phyloP scores from a whole-genome alignment of 257 asterid genomes.

The Eustoma russellianum region DNA sequence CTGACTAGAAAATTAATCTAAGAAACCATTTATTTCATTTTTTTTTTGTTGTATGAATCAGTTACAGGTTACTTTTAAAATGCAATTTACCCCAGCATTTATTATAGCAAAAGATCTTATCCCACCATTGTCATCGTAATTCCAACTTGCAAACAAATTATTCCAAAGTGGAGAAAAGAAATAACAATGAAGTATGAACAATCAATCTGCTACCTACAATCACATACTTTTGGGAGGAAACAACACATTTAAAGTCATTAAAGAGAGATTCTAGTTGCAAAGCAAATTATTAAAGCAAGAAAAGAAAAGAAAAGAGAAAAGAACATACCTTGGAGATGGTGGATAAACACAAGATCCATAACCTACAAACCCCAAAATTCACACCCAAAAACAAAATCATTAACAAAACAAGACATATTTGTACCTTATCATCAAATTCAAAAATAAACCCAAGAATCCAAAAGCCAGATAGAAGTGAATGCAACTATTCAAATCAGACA shows the following conservation, averaged over 20 bases:
- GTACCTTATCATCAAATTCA: neutral
- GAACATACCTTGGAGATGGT: constrained; percentile 48
- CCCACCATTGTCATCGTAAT: too few relatives aligned
- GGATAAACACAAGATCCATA: constrained; percentile 93
- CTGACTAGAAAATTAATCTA: too few relatives aligned
- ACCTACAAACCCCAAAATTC: constrained; percentile 29
- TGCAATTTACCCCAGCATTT: too few relatives aligned
- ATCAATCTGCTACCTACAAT: neutral
- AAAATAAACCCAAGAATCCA: neutral
- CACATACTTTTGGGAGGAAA: neutral
- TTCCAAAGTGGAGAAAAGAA: too few relatives aligned
- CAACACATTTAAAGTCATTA: neutral
- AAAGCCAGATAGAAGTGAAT: neutral
- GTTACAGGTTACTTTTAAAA: too few relatives aligned
- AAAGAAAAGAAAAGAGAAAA: constrained; percentile 3
- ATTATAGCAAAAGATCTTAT: too few relatives aligned
- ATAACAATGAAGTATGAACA: constrained; percentile 1
- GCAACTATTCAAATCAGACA: too few relatives aligned
- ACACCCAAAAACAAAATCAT: neutral
- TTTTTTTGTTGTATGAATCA: too few relatives aligned
- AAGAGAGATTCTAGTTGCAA: neutral
- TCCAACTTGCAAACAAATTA: too few relatives aligned
- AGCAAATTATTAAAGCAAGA: constrained; percentile 13
- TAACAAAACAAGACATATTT: neutral
- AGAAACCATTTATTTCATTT: too few relatives aligned